These are phyloP conservation scores for Asterionellopsis glacialis DNA, from an alignment of 108 stramenopile species.

Conservation along the genomic window DNA sequence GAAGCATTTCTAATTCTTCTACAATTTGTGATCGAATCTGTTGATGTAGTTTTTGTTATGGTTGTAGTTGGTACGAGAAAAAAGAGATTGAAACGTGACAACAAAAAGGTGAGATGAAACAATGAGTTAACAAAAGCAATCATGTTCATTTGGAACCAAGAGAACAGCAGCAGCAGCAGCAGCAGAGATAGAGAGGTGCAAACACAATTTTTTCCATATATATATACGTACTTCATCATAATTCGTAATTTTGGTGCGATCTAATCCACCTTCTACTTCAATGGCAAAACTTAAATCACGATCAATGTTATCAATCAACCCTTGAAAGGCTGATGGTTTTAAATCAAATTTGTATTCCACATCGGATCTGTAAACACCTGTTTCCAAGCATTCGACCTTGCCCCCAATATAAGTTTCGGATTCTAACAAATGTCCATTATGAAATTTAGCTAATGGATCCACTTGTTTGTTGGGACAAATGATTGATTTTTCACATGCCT, in stretches of 20 bases:
- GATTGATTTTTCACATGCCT: conserved; percentile 88
- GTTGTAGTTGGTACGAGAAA: no score
- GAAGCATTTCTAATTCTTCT: conserved; percentile 88
- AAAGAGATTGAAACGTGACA: conserved; percentile 1
- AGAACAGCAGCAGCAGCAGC: no score
- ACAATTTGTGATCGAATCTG: conserved; percentile 75
- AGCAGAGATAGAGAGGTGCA: no score
- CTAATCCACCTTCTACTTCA: conserved; percentile 94
- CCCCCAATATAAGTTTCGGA: conserved; percentile 99
- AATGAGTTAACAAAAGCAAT: background rate
- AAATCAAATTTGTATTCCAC: conserved; percentile 92
- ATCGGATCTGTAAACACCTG: conserved; percentile 97
- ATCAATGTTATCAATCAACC: conserved; percentile 95
- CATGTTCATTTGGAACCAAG: background rate
- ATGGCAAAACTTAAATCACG: conserved; percentile 95
- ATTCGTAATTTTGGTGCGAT: conserved; percentile 85
- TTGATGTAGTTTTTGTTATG: no score
- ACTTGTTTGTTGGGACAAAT: conserved; percentile 98
- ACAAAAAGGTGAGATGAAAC: background rate
- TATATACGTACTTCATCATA: conserved; percentile 88
- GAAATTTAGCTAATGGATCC: conserved; percentile 83
- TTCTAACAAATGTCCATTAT: conserved; percentile 93
- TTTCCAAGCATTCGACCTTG: conserved; percentile 98
- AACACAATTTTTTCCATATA: background rate
- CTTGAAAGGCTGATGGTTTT: conserved; percentile 91